These are phyloP conservation scores for Coelastrella sp. DNA, from an alignment of 139 green algal genomes.

Conservation along the genomic window DNA sequence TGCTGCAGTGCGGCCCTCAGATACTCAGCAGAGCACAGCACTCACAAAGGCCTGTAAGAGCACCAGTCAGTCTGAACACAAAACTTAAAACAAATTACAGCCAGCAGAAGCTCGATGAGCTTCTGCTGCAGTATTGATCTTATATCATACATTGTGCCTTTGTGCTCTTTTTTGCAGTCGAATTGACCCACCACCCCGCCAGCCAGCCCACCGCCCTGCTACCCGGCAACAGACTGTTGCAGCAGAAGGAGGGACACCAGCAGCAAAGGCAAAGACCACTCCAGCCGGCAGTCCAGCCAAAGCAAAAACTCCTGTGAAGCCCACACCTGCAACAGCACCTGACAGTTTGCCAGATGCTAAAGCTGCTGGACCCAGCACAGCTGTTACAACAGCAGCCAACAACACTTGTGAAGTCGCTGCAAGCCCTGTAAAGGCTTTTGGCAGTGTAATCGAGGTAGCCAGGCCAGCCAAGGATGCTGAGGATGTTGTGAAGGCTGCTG, in stretches of 20 bases:
- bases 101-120: too few relatives aligned
- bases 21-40: too few relatives aligned
- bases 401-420: not conserved
- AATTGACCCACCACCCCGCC: not conserved
- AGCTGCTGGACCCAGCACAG: not conserved
- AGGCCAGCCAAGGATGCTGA: slow-evolving; percentile 8
- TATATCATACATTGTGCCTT: too few relatives aligned
- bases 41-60: too few relatives aligned
- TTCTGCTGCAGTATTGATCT: too few relatives aligned
- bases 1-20: too few relatives aligned
- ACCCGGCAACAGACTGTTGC: not conserved
- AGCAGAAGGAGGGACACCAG: not conserved
- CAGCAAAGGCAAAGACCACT: too few relatives aligned
- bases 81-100: too few relatives aligned
- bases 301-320: not conserved
- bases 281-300: too few relatives aligned
- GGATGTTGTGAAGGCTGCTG: not conserved
- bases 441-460: not conserved
- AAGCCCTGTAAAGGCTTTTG: not conserved
- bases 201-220: not conserved
- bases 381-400: slow-evolving; percentile 8
- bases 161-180: too few relatives aligned
- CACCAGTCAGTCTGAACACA: too few relatives aligned
- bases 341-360: not conserved
- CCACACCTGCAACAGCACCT: not conserved